These are phyloP conservation scores for Cyamopsis tetragonoloba DNA, from an alignment of 306 rosid genomes.

Conservation along the genomic window DNA sequence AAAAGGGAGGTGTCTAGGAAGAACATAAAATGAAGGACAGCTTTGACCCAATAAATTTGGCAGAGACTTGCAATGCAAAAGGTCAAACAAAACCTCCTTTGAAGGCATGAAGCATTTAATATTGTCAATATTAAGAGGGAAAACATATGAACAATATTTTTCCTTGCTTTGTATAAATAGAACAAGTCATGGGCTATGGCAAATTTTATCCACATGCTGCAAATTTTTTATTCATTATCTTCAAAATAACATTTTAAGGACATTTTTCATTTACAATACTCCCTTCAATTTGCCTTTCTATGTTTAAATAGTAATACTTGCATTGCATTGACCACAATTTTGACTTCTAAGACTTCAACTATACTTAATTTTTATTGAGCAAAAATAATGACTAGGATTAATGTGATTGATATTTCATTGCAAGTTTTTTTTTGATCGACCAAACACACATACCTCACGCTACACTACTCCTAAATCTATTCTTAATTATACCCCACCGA, in stretches of 20 bases:
- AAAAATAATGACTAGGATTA: too few species aligned
- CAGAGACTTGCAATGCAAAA: background rate
- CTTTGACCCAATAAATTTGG: conserved; percentile 23
- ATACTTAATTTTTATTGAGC: too few species aligned
- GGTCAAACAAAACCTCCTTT: conserved; percentile 25
- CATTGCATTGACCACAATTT: background rate
- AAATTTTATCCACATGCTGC: background rate
- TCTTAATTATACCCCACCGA: too few species aligned
- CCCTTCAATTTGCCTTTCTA: background rate
- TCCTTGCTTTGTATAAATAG: conserved; percentile 13
- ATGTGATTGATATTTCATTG: too few species aligned
- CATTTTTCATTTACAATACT: background rate
- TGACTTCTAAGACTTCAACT: background rate
- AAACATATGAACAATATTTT: background rate
- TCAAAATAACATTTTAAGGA: background rate
- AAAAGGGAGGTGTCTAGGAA: background rate
- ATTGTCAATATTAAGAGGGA: conserved; percentile 9
- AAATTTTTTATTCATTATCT: background rate
- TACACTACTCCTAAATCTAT: too few species aligned
- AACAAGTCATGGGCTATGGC: background rate
- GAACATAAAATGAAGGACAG: background rate
- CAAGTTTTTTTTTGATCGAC: too few species aligned
- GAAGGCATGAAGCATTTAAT: conserved; percentile 6
- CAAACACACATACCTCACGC: too few species aligned
- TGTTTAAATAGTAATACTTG: background rate